Conservation (phyloP, 306 rosid genomes). For the Glycine latifolia region DNA sequence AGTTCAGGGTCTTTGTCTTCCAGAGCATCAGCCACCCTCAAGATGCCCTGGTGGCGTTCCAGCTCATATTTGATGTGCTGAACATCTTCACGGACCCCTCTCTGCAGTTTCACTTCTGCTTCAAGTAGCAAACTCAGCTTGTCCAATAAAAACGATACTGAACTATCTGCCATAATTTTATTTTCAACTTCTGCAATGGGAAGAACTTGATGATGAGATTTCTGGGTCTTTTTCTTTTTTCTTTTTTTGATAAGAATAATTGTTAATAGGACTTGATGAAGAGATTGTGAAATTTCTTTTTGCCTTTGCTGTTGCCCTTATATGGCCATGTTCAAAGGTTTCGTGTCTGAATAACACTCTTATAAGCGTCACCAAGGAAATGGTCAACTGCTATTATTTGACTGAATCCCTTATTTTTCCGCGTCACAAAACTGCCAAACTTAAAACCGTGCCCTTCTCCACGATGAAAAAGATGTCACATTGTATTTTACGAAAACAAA, state of each 20-base stretch:
- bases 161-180: constrained; percentile 63
- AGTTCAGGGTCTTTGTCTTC: constrained; percentile 55
- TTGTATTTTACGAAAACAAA: constrained; percentile 13
- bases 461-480: not conserved
- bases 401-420: not conserved
- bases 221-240: not conserved
- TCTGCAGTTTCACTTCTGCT: constrained; percentile 52
- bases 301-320: constrained; percentile 22
- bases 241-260: too few species aligned
- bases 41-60: constrained; percentile 48
- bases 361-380: not conserved
- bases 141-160: constrained; percentile 53
- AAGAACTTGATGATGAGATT: constrained; percentile 12
- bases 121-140: constrained; percentile 48
- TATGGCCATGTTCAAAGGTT: constrained; percentile 10
- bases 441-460: not conserved
- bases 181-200: not conserved
- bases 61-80: constrained; percentile 56
- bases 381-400: constrained; percentile 32
- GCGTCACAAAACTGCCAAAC: not conserved
- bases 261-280: not conserved
- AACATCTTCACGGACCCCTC: constrained; percentile 56
- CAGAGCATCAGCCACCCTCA: constrained; percentile 51
- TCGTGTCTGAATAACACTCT: not conserved
- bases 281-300: not conserved